Conservation (phyloP, 306 rosid genomes). For the Cucumis hystrix region DNA sequence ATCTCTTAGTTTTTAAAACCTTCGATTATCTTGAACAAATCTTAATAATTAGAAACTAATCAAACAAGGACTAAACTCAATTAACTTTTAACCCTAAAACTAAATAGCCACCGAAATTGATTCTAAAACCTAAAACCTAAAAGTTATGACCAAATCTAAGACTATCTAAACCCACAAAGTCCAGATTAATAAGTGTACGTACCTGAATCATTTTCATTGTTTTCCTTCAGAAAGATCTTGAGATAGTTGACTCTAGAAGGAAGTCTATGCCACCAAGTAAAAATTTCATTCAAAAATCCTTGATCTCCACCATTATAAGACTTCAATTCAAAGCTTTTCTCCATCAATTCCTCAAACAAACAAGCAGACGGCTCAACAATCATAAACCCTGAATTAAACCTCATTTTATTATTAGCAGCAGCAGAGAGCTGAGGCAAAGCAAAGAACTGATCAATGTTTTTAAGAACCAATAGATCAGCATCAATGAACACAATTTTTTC, state of each 20-base stretch:
- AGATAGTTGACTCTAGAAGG: conserved; percentile 33
- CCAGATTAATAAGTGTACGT: not conserved
- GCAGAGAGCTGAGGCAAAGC: conserved; percentile 48
- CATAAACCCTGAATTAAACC: conserved; percentile 73
- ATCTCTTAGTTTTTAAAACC: no score
- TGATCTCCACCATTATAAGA: conserved; percentile 83
- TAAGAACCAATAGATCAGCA: conserved; percentile 41
- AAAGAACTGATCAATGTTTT: conserved; percentile 31
- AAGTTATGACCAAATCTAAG: not conserved
- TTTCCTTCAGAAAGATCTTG: conserved; percentile 10
- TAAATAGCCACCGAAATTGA: no score
- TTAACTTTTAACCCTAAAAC: no score
- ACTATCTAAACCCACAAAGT: not conserved
- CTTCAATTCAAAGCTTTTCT: conserved; percentile 12
- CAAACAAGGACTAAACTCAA: no score
- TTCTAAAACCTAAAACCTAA: no score
- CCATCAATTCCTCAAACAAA: conserved; percentile 44
- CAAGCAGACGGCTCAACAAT: conserved; percentile 68
- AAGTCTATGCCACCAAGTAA: conserved; percentile 85
- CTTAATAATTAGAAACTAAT: no score
- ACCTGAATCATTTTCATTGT: not conserved
- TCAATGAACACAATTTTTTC: conserved; percentile 61
- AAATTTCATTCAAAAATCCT: conserved; percentile 61
- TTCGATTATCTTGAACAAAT: no score
- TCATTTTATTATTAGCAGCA: conserved; percentile 21